phyloP scores from a whole-genome alignment of 208 protist species.

The Lotmaria passim region DNA sequence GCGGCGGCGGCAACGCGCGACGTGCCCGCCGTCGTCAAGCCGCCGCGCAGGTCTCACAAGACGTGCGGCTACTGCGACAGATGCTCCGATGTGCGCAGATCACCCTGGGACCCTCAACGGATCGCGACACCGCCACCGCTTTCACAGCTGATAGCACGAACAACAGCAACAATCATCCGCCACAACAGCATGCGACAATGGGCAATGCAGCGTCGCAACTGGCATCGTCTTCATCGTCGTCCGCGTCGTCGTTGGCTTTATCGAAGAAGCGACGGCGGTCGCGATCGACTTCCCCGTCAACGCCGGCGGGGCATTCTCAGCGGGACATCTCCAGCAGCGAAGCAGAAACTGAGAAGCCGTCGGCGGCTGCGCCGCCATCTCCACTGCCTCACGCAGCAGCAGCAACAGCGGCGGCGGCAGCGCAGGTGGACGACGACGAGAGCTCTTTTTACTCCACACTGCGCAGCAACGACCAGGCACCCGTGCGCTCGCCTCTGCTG shows the following conservation, averaged over 20 bases:
- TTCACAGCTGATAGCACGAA: neutral
- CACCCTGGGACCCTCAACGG: neutral
- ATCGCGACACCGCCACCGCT: neutral
- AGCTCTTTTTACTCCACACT: slow-evolving; percentile 1
- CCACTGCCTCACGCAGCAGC: neutral
- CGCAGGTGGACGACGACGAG: slow-evolving; percentile 1
- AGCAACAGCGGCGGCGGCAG: neutral
- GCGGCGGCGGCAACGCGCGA: slow-evolving; percentile 13
- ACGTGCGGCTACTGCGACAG: slow-evolving; percentile 24
- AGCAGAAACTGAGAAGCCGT: neutral
- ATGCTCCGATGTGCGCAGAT: slow-evolving; percentile 22
- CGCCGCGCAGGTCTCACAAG: slow-evolving; percentile 14
- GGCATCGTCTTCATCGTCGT: neutral
- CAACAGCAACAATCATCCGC: neutral
- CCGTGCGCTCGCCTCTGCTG: neutral
- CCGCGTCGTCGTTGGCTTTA: neutral
- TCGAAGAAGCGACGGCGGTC: slow-evolving; percentile 18
- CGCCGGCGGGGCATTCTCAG: neutral
- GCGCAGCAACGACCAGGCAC: neutral
- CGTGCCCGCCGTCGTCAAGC: slow-evolving; percentile 18
- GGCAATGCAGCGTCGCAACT: neutral
- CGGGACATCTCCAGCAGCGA: neutral
- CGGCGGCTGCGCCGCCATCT: neutral
- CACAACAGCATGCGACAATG: neutral
- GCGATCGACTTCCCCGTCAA: neutral